Conservation (phyloP, 345 rosid species). For the Aegle marmelos region DNA sequence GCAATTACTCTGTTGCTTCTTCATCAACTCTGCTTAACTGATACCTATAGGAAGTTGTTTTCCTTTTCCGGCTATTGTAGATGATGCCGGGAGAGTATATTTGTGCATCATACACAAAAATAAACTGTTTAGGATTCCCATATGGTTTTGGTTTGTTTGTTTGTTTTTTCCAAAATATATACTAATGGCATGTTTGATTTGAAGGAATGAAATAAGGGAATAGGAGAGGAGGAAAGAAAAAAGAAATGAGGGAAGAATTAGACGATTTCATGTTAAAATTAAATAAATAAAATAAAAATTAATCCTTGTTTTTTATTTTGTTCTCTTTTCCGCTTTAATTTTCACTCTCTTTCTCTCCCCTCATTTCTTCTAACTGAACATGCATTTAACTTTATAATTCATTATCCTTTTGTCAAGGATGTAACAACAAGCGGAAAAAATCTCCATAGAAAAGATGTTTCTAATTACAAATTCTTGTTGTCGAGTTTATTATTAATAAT, state of each 20-base stretch:
- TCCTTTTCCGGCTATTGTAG: background rate
- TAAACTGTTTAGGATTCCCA: background rate
- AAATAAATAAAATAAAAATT: too few species aligned
- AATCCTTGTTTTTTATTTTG: too few species aligned
- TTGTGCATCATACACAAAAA: background rate
- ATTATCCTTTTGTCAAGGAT: background rate
- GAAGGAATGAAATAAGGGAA: too few species aligned
- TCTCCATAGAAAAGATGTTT: background rate
- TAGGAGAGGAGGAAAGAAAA: too few species aligned
- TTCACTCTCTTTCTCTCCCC: too few species aligned
- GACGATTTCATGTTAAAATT: too few species aligned
- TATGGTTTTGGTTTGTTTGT: background rate
- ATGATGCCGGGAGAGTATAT: background rate
- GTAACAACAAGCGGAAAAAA: background rate
- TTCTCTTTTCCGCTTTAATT: too few species aligned
- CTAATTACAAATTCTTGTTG: background rate
- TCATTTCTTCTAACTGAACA: too few species aligned
- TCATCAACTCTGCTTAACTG: background rate
- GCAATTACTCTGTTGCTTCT: slow-evolving; percentile 40
- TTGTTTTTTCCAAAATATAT: background rate
- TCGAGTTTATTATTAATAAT: too few species aligned
- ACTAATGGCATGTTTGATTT: too few species aligned
- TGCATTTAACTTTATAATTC: background rate
- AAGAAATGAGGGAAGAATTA: too few species aligned
- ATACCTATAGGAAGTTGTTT: background rate